Evolutionary conservation across 139 green algal species (phyloP), one percentile per base, ranked within the genome.

Genomic region (Bryopsis sp.): DNA sequence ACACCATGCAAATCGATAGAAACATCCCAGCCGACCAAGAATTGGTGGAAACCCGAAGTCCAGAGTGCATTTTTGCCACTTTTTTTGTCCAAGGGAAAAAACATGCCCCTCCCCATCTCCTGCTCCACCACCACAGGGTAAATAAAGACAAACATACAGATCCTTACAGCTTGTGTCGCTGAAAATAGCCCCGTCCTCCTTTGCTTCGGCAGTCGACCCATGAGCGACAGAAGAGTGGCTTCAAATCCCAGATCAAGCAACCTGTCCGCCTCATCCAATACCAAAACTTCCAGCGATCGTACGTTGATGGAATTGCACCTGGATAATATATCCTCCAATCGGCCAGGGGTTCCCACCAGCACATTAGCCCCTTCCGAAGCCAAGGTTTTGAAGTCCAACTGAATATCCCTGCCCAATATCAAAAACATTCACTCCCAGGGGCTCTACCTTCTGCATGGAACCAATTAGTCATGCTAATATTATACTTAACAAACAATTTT

Each of bases 231-330:
- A 50, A 97, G 67, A 65, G 88, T 79, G 11, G 43, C 58, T 63
- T 85, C 76, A 74, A 98, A 97, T 3, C 90, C 90, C 89, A 97
- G 95, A 70, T 97, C 89, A 54, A 99, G 73, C 70, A 98, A 75
- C 7, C 94, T 69, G 67, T 99, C 92, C 2, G 94, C 93, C 78
- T 98, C 93, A 76, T 99, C 94, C 48, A 99, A 80, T 7, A 99
- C 84, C 24, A 98, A 79, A 22, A 91, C 83, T 68, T 92, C 86
- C 3, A 90, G 59, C 1, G 59, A 62, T 1, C 74, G 79, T 22
- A 83, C 31, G 71, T 95, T 86, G 78, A 97, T 58, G 0, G 43
- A 47, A 2, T 74, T 19, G 39, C 76, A 84, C 29, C 88, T 77
- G 71, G 85, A 79, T 70, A 98, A 78, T 1, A 97, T 46, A 74